Evolutionary conservation across 2,329 filamentous ascomycete species (phyloP), one percentile per base, ranked within the genome.

Genomic region (Claviceps sp.): DNA sequence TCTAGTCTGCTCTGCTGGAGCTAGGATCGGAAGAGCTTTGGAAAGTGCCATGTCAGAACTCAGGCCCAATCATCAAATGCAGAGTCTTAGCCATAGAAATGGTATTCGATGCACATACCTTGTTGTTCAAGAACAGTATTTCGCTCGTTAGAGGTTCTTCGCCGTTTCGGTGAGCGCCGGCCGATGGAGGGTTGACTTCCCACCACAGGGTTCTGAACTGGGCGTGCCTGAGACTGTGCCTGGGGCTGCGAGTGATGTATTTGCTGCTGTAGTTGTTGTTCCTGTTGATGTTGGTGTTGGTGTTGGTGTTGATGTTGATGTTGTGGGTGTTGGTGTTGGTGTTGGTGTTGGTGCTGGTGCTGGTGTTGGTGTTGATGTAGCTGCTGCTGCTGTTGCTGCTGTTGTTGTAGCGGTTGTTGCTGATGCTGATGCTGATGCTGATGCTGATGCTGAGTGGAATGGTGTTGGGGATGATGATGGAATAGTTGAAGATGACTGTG

Each of bases 131-230:
- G 60, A 51, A 64, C 61, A 59, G 65, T 57, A 54, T 56, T 61
- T 56, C 60, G 56, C 56, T 67, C 63, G 51, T 60, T 64, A 47
- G 60, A 61, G 41, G 66, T 69, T 52, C 67, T 62, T 53, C 65
- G 62, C 53, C 67, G 61, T 58, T 70, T 70, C 47, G 67, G 67
- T 47, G 67, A 68, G 53, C 65, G 63, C 56, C 57, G 58, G 48
- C 57, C 58, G 52, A 51, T 56, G 38, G 42, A 53, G 36, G 51
- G 54, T n/a, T 46, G 52, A 36, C n/a, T 47, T 47, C 18, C 53
- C 24, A 42, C 43, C 5, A 47, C 44, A 16, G 53, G 44, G 24
- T 38, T 48, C 22, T 50, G 56, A 22, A 42, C 41, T 40, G 41
- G 49, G 13, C 52, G 50, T 14, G 52, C 20, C 8, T 48, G 47